Percentiles rank a stretch among this genome's conserved stretches.
Evolutionary conservation across 495 filamentous ascomycete genomes (phyloP).

Genomic region (Penicillium samsonianum): DNA sequence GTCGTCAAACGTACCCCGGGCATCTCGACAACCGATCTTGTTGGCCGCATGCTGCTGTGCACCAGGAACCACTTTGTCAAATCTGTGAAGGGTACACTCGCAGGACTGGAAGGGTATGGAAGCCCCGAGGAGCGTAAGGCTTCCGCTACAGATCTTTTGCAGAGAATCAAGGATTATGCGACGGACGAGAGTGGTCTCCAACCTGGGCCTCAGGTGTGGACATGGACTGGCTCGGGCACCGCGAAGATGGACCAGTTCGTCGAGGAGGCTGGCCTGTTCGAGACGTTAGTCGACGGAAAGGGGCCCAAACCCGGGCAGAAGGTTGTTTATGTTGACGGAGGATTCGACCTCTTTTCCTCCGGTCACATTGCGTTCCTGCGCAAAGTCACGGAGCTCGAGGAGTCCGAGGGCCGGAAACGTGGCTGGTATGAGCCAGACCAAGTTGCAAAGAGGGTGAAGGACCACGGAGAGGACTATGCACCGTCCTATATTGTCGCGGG

Average conservation of each 20-base stretch:
- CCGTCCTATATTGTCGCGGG: constrained; percentile 87
- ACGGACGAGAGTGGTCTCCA: constrained; percentile 74
- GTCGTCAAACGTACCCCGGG: constrained; percentile 95
- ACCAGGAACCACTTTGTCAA: constrained; percentile 86
- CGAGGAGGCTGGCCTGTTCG: constrained; percentile 60
- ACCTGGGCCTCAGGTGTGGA: constrained; percentile 76
- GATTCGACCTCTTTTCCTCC: constrained; percentile 95
- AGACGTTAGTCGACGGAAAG: constrained; percentile 64
- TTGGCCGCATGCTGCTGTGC: constrained; percentile 94
- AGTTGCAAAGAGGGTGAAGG: constrained; percentile 58
- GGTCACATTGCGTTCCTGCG: constrained; percentile 95
- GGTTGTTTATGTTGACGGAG: constrained; percentile 92
- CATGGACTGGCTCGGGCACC: constrained; percentile 62
- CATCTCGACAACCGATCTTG: constrained; percentile 95
- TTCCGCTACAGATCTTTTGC: constrained; percentile 61
- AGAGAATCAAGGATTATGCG: constrained; percentile 79
- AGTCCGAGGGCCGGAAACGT: constrained; percentile 58
- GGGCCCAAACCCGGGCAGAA: constrained; percentile 72
- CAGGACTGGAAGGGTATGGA: constrained; percentile 70
- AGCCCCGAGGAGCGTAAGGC: constrained; percentile 62
- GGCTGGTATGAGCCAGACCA: constrained; percentile 74
- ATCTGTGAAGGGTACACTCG: constrained; percentile 64
- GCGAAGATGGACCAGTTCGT: constrained; percentile 52
- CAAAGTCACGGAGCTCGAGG: constrained; percentile 69
- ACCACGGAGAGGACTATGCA: constrained; percentile 66